Evolutionary conservation across 2,329 filamentous ascomycete genomes (phyloP).

Genomic region (Trichoderma endophyticum): DNA sequence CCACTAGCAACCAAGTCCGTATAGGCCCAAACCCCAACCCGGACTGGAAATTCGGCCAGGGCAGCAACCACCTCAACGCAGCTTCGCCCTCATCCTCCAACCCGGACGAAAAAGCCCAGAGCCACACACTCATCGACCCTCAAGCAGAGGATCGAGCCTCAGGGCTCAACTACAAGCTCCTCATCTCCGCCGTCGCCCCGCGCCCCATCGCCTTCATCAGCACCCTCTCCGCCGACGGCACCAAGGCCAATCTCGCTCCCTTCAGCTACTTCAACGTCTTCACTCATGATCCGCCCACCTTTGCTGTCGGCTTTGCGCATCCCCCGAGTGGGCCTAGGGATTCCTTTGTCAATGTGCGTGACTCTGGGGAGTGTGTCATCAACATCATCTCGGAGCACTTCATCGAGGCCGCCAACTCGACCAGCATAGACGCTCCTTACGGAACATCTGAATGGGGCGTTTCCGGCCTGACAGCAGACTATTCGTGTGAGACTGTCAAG

Average conservation of each 20-base stretch:
- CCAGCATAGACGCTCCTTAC: conserved; percentile 72
- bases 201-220: conserved; percentile 68
- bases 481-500: conserved; percentile 62
- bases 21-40: conserved; percentile 40
- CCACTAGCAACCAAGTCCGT: neutral
- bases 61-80: conserved; percentile 53
- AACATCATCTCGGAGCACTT: conserved; percentile 86
- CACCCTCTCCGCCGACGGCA: conserved; percentile 57
- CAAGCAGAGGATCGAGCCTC: conserved; percentile 66
- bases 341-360: conserved; percentile 69
- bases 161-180: conserved; percentile 82
- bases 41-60: conserved; percentile 62
- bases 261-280: conserved; percentile 86
- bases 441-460: conserved; percentile 77
- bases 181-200: conserved; percentile 80
- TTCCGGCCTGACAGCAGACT: conserved; percentile 68
- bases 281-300: conserved; percentile 82
- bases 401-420: conserved; percentile 83
- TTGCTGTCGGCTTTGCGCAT: conserved; percentile 57
- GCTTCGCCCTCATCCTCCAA: neutral
- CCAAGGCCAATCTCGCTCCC: conserved; percentile 70
- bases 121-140: conserved; percentile 79
- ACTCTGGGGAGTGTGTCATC: conserved; percentile 73
- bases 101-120: conserved; percentile 28
- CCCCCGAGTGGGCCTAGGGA: conserved; percentile 64